Base-by-base conservation (phyloP, 306 rosid species). In the Cajanus cajan region DNA sequence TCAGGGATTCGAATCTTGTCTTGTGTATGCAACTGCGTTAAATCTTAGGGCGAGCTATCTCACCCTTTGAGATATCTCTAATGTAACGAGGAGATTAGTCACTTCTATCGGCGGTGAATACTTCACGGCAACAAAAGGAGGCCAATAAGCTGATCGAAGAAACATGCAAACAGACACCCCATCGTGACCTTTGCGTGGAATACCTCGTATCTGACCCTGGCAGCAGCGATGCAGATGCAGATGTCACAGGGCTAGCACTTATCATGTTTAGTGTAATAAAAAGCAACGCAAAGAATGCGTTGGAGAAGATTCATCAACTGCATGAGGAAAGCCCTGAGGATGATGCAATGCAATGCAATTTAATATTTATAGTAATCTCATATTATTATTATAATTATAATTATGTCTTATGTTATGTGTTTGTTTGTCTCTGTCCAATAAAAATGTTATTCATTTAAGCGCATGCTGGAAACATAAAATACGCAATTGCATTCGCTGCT, bases 121-220 rank as follows among this genome's bases (percentile, higher is more conserved):
- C n/a, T n/a, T n/a, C n/a, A n/a, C n/a, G n/a, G n/a, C n/a, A n/a
- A n/a, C 70, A 36, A 54, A 72, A 55, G 4, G 37, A 78, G 18
- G 74, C 71, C 48, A 76, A 34, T 34, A 47, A 39, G 8, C 59
- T 86, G 54, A 80, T 89, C 0, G 64, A 78, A 13, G 41, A 75
- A 78, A 86, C 87, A 34, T 88, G 94, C 82, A 72, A 54, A 48
- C 28, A 81, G n/a, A 91, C 94, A 2, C 93, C 90, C 8, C 37
- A 77, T 10, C 65, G 55, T 22, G 21, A 51, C 16, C 67, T 83
- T 6, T 91, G 90, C 34, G 21, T 74, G 15, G 68, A 82, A 0
- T 69, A 57, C 36, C 86, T 89, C 57, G 11, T 39, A 51, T 39
- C 89, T 0, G 87, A 86, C 24, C 83, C 87, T 2, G 13, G 47